Base-by-base conservation (phyloP, 2,329 filamentous ascomycete species). In the Alternaria viburni region DNA sequence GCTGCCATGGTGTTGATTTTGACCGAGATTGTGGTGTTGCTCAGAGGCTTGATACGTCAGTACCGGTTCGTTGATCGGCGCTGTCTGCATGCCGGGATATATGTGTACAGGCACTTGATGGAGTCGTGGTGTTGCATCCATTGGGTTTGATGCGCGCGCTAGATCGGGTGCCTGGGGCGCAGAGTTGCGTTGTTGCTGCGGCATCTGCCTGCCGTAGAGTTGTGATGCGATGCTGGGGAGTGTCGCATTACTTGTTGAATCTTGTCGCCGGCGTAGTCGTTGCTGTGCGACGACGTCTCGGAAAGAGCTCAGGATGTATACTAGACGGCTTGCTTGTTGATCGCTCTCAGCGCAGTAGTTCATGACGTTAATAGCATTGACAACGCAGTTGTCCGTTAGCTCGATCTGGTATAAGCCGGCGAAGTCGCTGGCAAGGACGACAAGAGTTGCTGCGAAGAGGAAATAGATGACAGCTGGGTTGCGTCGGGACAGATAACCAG, bases 401-500 rank as follows among this genome's bases (percentile, higher is more conserved):
- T 76, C 69, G 21, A 78, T 75, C 12, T 66, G 60, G 55, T 80
- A 79, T 0, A 81, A 73, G 1, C 68, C 70, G 6, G 79, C 76
- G 54, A 81, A 81, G 30, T 81, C 79, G 60, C 81, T 81, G 12
- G 80, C 72, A 19, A 81, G 70, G 15, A 82, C 74, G 15, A 82
- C 73, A 1, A 82, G 71, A 1, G 80, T 75, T 8, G 80, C 80
- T 9, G 80, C 77, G 52, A 82, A 81, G 57, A 81, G 77, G 56
- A 81, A 81, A 59, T 82, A 81, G 21, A 81, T 81, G 15, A 81
- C 77, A 10, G 75, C 76, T 13, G 80, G 78, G 44, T 82, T 80
- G 7, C 80, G 72, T 6, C 77, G 74, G 3, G 80, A 80, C 7
- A 82, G 70, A 54, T 81, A 79, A 7, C 79, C 78, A 28, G 79